These are phyloP conservation scores for Coemansia sp. DNA, from an alignment of 192 early-diverging fungal species.

Conservation along the genomic window DNA sequence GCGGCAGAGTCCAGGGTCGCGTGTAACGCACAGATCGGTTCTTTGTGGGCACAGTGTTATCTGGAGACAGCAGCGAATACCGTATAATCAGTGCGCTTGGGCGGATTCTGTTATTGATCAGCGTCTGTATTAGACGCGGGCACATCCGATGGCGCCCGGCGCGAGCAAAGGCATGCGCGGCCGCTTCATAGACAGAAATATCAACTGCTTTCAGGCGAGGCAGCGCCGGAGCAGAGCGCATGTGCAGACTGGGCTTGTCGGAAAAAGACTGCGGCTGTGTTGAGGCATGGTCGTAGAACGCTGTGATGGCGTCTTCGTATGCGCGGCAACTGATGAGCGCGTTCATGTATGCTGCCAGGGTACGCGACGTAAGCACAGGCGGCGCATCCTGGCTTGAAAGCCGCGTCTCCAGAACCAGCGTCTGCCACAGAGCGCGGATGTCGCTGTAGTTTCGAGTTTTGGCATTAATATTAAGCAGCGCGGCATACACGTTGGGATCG, in stretches of 20 bases:
- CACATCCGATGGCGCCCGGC: conserved; percentile 36
- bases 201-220: conserved; percentile 14
- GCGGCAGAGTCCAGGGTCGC: conserved; percentile 35
- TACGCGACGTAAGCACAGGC: conserved; percentile 31
- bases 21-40: conserved; percentile 5
- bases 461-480: conserved; percentile 25
- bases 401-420: conserved; percentile 20
- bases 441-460: conserved; percentile 14
- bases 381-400: conserved; percentile 4
- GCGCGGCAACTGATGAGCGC: conserved; percentile 32
- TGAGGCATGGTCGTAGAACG: conserved; percentile 25
- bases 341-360: conserved; percentile 41
- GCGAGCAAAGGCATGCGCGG: conserved; percentile 32
- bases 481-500: conserved; percentile 37
- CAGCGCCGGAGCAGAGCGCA: not conserved
- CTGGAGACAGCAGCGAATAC: conserved; percentile 41
- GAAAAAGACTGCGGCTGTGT: conserved; percentile 1
- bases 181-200: conserved; percentile 35
- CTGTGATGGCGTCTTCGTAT: conserved; percentile 28
- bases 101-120: conserved; percentile 24
- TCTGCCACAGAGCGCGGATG: conserved; percentile 29
- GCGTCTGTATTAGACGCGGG: conserved; percentile 20
- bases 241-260: not conserved
- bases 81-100: conserved; percentile 38
- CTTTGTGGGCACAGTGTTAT: not conserved